Conservation (phyloP, 2,329 filamentous ascomycete species). For the Cordyceps fumosorosea region DNA sequence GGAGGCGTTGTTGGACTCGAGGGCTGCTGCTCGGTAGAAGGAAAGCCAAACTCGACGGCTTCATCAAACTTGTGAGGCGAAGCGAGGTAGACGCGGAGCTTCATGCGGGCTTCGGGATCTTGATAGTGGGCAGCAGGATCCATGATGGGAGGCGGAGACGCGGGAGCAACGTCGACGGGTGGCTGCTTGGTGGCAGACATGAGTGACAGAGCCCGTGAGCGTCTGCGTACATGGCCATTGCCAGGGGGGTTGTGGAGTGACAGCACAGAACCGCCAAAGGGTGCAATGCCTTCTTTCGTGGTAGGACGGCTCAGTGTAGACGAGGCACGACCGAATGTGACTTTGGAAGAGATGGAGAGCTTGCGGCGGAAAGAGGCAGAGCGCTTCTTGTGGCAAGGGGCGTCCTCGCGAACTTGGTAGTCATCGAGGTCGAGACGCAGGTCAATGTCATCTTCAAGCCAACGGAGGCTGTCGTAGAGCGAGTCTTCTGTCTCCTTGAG, state of each 20-base stretch:
- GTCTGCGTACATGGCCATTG: slow-evolving; percentile 38
- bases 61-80: slow-evolving; percentile 97
- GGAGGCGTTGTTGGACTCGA: slow-evolving; percentile 14
- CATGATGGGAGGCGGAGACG: slow-evolving; percentile 36
- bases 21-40: slow-evolving; percentile 46
- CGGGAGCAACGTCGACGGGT: slow-evolving; percentile 17
- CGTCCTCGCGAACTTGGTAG: slow-evolving; percentile 53
- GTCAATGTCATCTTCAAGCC: slow-evolving; percentile 70
- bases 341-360: slow-evolving; percentile 60
- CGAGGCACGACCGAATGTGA: slow-evolving; percentile 53
- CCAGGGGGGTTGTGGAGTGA: slow-evolving; percentile 19
- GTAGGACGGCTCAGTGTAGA: slow-evolving; percentile 42
- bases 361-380: slow-evolving; percentile 62
- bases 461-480: slow-evolving; percentile 62
- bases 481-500: slow-evolving; percentile 38
- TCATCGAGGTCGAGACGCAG: slow-evolving; percentile 61
- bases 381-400: slow-evolving; percentile 38
- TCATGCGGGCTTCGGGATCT: slow-evolving; percentile 80
- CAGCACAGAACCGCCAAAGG: slow-evolving; percentile 16
- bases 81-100: slow-evolving; percentile 77
- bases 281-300: slow-evolving; percentile 33
- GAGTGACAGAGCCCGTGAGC: slow-evolving; percentile 49
- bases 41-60: slow-evolving; percentile 88
- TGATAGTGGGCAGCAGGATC: slow-evolving; percentile 79
- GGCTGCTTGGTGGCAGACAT: slow-evolving; percentile 42